Evolutionary conservation across 208 protist species (phyloP), one percentile per base, ranked within the genome.

Genomic region (Leishmania mexicana): DNA sequence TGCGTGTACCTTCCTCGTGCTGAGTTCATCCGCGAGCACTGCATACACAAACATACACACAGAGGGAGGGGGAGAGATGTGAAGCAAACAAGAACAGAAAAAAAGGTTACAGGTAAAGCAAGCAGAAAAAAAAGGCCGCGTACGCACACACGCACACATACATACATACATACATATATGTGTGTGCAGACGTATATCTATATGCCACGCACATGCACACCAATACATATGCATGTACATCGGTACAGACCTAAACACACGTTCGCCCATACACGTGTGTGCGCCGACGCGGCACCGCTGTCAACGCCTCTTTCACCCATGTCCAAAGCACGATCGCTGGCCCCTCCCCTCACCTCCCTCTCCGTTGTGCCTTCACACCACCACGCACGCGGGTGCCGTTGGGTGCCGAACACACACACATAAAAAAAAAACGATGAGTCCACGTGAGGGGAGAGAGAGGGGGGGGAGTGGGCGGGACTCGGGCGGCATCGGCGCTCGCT

Each of bases 211-310:
- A 79, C 62, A 71, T 21, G 65, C 24, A 49, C 19, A 79, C 47
- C 74, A 3, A 74, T 58, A 72, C 70, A 74, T 58, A 74, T 74
- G 74, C 35, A 74, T 21, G 74, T 67, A 80, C 38, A 74, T 35
- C 0, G 31, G 31, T 35, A 35, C 31, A 35, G 31, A 35, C 31
- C 31, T 35, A 35, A 35, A 35, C 31, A 35, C 31, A 35, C 31
- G 31, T 35, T 35, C 31, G 31, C 31, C 31, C 31, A 35, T 35
- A 35, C 31, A 35, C 31, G 31, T 35, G 31, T 35, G 38, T 21
- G 49, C 24, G 28, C 45, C 6, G 45, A 51, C 40, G 28, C 31
- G 62, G 15, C 31, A 21, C 15, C 58, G 11, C 28, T n/a, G 28
- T 64, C 15, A 4, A 64, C 28, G 58, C 58, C 58, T 13, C 58